phyloP scores from a whole-genome alignment of 2,329 filamentous ascomycete species.

The Diaporthe aspalathi region DNA sequence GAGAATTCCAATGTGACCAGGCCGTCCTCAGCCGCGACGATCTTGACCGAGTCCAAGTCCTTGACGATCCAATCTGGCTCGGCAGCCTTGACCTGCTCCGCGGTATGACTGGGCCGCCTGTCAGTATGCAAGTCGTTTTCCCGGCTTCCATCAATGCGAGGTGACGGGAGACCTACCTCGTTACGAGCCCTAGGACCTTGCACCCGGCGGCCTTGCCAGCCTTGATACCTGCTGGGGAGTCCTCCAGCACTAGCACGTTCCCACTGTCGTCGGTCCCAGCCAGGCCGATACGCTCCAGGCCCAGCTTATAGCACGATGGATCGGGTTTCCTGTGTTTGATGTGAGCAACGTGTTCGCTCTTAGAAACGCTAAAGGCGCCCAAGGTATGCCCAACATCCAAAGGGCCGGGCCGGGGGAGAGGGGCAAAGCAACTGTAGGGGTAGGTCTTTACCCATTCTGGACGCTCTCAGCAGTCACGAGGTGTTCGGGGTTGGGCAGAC shows the following conservation, averaged over 20 bases:
- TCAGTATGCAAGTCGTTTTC: conserved; percentile 9
- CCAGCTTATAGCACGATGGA: conserved; percentile 78
- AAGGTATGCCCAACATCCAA: neutral
- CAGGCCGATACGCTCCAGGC: conserved; percentile 70
- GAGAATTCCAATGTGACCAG: conserved; percentile 74
- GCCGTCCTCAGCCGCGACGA: conserved; percentile 69
- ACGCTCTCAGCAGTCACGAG: conserved; percentile 83
- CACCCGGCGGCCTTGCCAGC: conserved; percentile 89
- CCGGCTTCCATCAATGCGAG: neutral
- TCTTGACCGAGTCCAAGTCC: conserved; percentile 79
- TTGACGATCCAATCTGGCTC: conserved; percentile 89
- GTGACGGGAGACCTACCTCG: conserved; percentile 49
- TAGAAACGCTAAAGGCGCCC: neutral
- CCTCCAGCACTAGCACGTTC: conserved; percentile 81
- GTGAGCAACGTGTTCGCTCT: neutral
- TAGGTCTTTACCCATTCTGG: conserved; percentile 55
- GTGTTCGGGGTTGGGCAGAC: conserved; percentile 72
- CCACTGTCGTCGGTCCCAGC: conserved; percentile 55
- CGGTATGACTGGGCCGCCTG: conserved; percentile 73
- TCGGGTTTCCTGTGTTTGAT: conserved; percentile 73
- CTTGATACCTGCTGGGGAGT: conserved; percentile 85
- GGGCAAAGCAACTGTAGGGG: neutral
- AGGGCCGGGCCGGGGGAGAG: no score
- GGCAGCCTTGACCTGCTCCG: conserved; percentile 76
- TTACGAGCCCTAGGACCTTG: conserved; percentile 84